Evolutionary conservation across 768 basidiomycete species (phyloP).

Genomic region (Mycena albidolilacea): DNA sequence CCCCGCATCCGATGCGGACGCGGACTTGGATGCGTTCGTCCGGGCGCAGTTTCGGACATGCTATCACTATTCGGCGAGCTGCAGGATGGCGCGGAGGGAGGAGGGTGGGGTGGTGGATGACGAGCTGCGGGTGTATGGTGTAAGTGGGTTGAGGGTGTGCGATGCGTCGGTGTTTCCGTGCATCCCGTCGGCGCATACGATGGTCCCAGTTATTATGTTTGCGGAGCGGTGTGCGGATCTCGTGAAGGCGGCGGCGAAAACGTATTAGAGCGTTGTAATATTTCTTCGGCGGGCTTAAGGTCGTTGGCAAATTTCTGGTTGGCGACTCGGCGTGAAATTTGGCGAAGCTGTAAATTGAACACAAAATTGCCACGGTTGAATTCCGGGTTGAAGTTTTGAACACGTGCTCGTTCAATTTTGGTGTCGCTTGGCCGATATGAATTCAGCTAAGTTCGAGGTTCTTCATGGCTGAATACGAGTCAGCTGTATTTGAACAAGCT

Average conservation of each 20-base stretch:
- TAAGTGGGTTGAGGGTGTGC: conserved; percentile 56
- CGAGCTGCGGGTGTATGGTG: conserved; percentile 60
- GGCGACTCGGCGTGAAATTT: too few relatives aligned
- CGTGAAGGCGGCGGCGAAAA: conserved; percentile 24
- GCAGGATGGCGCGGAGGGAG: conserved; percentile 36
- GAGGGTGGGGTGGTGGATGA: conserved; percentile 61
- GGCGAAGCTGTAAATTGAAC: too few relatives aligned
- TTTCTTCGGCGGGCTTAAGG: background rate
- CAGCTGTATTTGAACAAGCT: too few relatives aligned
- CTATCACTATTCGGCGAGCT: conserved; percentile 48
- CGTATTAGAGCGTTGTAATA: background rate
- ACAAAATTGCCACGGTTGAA: too few relatives aligned
- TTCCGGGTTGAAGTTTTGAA: too few relatives aligned
- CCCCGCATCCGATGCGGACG: conserved; percentile 42
- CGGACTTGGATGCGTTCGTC: conserved; percentile 45
- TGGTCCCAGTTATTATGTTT: conserved; percentile 49
- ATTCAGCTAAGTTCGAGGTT: too few relatives aligned
- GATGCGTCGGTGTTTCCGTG: conserved; percentile 52
- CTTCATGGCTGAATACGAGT: too few relatives aligned
- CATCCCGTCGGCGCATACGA: conserved; percentile 48
- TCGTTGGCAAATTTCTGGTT: too few relatives aligned
- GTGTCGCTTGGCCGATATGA: too few relatives aligned
- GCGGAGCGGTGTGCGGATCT: conserved; percentile 54
- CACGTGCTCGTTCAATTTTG: too few relatives aligned
- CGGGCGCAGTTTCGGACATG: conserved; percentile 39